Base-by-base conservation (phyloP, 352 stramenopile genomes). In the Lagenidium giganteum region DNA sequence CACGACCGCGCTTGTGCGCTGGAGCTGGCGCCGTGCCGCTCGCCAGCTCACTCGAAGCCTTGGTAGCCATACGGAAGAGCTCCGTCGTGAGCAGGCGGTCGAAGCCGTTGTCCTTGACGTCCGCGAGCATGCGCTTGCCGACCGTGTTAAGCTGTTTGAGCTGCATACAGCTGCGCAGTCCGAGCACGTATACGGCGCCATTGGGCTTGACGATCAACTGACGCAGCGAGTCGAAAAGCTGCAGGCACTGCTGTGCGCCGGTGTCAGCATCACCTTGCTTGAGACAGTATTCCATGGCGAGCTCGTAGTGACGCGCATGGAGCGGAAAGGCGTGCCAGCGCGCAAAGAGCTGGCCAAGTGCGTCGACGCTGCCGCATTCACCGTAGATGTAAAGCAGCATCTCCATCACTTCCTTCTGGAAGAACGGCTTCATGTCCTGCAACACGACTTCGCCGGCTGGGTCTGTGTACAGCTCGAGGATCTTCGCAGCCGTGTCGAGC, bases 161-260 rank as follows among this genome's bases (percentile, higher is more conserved):
- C 17, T 53, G 54, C 22, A 71, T 26, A 41, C 73, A 90, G 42
- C 61, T 82, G 48, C 76, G 70, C 16, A 93, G 59, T 9, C 76
- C 80, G n/a, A 83, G 36, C 46, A 80, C 45, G 52, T 91, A 93
- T 18, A 84, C 67, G 42, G 75, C 59, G 20, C 78, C 81, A 30
- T 81, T 89, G 8, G 81, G 81, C 17, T 83, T 77, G 43, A 93
- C 62, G 44, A 89, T 89, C 22, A 83, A 67, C 24, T 75, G 72
- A 20, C 76, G 75, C 26, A 93, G 61, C 40, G 67, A 51, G 57
- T 91, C 74, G 28, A 91, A 93, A 37, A 93, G 51, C 51, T 78
- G 72, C 40, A 93, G 55, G 36, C 63, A 74, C 27, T 75, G 46
- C 13, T 70, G 53, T 6, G 75, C 54, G 7, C 69, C 75, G 5